Conservation (phyloP, 192 early-diverging fungal genomes). For the Phlyctochytrium arcticum region DNA sequence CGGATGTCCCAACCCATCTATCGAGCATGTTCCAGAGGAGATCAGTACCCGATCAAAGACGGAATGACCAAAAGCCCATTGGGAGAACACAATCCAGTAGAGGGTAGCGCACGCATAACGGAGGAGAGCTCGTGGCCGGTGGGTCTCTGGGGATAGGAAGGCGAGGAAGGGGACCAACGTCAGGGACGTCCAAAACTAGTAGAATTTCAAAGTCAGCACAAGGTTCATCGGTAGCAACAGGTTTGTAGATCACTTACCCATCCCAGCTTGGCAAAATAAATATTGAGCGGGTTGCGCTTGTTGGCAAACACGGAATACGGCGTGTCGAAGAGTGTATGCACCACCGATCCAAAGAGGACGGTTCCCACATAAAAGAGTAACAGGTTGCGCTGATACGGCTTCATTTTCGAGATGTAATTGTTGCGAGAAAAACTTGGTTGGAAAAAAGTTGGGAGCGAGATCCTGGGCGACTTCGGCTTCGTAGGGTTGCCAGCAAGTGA, state of each 20-base stretch:
- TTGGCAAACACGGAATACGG: conserved; percentile 48
- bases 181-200: conserved; percentile 66
- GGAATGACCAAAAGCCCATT: conserved; percentile 81
- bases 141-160: conserved; percentile 9
- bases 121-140: conserved; percentile 3
- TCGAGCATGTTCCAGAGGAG: conserved; percentile 57
- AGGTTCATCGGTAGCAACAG: neutral
- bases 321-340: neutral
- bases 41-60: conserved; percentile 76
- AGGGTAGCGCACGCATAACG: conserved; percentile 62
- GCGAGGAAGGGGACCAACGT: conserved; percentile 51
- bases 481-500: no score
- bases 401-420: neutral
- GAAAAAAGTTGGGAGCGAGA: no score
- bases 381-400: conserved; percentile 18
- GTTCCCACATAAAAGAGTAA: conserved; percentile 22
- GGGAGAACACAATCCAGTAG: conserved; percentile 83
- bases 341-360: conserved; percentile 24
- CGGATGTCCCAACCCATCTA: conserved; percentile 20
- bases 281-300: conserved; percentile 76
- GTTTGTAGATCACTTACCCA: conserved; percentile 53
- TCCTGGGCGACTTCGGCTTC: no score
- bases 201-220: neutral
- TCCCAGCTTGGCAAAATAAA: conserved; percentile 72
- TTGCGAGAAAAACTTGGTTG: neutral